A percentile compares a stretch with the other conserved stretches of the same genome.
phyloP scores from a whole-genome alignment of 192 early-diverging fungal species.

The Umbelopsis sp. region DNA sequence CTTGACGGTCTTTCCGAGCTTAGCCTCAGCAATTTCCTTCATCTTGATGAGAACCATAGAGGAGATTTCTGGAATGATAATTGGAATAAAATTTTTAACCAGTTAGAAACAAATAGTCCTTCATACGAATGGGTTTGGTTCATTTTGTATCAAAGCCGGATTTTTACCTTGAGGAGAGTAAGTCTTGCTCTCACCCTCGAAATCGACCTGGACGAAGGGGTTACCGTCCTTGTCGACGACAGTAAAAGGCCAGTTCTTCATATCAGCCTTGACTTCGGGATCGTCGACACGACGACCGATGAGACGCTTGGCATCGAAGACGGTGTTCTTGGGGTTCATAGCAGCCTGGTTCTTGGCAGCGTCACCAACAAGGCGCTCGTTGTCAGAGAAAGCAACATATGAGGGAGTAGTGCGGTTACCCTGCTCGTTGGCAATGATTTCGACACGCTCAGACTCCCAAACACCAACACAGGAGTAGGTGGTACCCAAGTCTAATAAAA shows the following conservation, averaged over 20 bases:
- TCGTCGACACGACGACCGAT: conserved; percentile 95
- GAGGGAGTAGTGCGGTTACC: conserved; percentile 98
- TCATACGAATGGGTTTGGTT: too few species aligned
- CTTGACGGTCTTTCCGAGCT: conserved; percentile 80
- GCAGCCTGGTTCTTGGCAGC: conserved; percentile 99
- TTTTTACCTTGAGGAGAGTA: conserved; percentile 71
- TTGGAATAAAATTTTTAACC: background rate
- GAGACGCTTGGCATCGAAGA: conserved; percentile 98
- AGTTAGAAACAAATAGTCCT: background rate
- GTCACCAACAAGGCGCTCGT: conserved; percentile 98
- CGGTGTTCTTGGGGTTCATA: conserved; percentile 98
- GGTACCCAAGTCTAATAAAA: conserved; percentile 88
- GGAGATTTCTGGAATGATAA: conserved; percentile 83
- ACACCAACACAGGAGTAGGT: conserved; percentile 92
- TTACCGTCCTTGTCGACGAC: conserved; percentile 86
- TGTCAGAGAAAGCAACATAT: conserved; percentile 95
- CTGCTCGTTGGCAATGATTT: conserved; percentile 99
- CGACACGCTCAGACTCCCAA: conserved; percentile 80
- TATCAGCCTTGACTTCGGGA: conserved; percentile 95
- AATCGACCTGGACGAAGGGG: conserved; percentile 90
- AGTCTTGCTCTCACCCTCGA: conserved; percentile 95
- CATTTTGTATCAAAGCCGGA: too few species aligned
- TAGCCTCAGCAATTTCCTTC: conserved; percentile 95
- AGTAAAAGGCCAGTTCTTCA: conserved; percentile 99
- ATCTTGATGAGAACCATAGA: conserved; percentile 98